Conservation (phyloP, 2,329 filamentous ascomycete species). For the Elsinoe batatas region DNA sequence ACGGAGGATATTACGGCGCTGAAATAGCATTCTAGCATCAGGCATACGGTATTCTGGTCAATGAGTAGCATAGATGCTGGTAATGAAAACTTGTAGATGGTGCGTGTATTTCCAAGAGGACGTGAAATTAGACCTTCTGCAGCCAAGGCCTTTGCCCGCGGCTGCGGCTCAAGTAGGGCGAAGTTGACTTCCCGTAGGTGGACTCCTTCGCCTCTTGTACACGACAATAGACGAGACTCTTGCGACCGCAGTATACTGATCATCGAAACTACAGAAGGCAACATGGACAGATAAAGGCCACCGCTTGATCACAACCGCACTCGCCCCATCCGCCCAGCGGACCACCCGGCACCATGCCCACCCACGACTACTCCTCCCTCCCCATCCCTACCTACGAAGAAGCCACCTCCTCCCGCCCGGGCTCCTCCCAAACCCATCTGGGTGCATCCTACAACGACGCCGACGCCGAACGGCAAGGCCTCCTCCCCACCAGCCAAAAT, state of each 20-base stretch:
- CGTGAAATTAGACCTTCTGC: neutral
- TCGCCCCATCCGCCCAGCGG: neutral
- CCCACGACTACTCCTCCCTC: constrained; percentile 31
- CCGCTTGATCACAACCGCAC: neutral
- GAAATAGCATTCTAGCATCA: neutral
- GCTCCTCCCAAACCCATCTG: constrained; percentile 38
- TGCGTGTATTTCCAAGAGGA: neutral
- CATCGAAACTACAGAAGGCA: neutral
- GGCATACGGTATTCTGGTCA: neutral
- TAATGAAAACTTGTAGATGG: too few relatives aligned
- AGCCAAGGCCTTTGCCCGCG: neutral
- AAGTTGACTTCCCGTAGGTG: neutral
- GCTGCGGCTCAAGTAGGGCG: neutral
- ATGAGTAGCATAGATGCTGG: neutral
- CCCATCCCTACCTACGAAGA: constrained; percentile 81
- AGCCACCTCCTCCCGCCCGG: constrained; percentile 53
- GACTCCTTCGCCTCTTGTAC: neutral
- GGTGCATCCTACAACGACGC: constrained; percentile 53
- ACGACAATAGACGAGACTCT: neutral
- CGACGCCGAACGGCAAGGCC: constrained; percentile 66
- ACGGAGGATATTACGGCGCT: neutral
- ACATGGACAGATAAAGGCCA: neutral
- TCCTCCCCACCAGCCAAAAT: constrained; percentile 44
- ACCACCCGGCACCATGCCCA: neutral
- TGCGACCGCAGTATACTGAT: neutral